phyloP scores from a whole-genome alignment of 2,329 filamentous ascomycete species.

The Fusarium sp. region DNA sequence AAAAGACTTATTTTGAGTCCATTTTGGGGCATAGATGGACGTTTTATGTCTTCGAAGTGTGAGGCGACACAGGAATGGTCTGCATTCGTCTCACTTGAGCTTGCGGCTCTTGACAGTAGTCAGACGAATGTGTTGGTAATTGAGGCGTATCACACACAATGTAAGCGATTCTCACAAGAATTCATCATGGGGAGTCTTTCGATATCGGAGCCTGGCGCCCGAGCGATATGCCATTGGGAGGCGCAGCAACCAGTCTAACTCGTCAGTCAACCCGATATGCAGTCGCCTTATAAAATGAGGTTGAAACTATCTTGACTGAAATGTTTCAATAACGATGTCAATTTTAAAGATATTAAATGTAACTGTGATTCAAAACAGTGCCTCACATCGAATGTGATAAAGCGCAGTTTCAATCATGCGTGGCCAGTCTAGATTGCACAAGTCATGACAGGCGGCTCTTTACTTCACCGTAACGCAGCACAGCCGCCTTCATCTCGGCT shows the following conservation, averaged over 20 bases:
- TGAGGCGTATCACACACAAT: neutral
- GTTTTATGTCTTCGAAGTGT: constrained; percentile 18
- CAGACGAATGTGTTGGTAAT: constrained; percentile 14
- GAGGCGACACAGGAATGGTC: neutral
- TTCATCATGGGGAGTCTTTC: neutral
- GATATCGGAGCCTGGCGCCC: constrained; percentile 21
- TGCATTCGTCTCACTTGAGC: neutral
- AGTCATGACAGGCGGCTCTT: constrained; percentile 18
- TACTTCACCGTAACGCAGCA: constrained; percentile 17
- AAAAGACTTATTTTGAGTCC: neutral
- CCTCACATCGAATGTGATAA: constrained; percentile 4
- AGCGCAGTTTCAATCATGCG: constrained; percentile 24
- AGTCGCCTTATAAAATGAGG: constrained; percentile 16
- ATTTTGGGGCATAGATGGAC: constrained; percentile 1
- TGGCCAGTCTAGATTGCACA: constrained; percentile 24
- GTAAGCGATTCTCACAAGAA: neutral
- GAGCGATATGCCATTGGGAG: constrained; percentile 14
- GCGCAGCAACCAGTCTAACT: constrained; percentile 21
- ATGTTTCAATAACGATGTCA: constrained; percentile 1
- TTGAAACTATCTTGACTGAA: constrained; percentile 10
- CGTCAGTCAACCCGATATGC: neutral
- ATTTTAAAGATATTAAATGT: constrained; percentile 1
- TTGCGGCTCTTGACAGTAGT: constrained; percentile 4
- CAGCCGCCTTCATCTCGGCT: constrained; percentile 20
- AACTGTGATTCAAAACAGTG: constrained; percentile 19